Conservation (phyloP, 192 early-diverging fungal species). For the Linnemannia schmuckeri region DNA sequence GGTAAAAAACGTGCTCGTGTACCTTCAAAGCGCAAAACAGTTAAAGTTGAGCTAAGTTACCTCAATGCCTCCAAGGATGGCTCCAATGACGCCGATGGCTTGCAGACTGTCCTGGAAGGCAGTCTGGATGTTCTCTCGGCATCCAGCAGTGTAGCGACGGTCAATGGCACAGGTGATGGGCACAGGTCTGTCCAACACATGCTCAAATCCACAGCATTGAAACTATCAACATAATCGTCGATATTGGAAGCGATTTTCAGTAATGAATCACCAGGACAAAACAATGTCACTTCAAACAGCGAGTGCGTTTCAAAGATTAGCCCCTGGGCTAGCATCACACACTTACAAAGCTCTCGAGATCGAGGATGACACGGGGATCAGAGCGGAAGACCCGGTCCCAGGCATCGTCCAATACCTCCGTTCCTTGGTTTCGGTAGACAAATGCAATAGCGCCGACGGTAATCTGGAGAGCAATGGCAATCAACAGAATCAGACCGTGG, state of each 20-base stretch:
- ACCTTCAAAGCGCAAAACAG: not conserved
- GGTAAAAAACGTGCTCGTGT: not conserved
- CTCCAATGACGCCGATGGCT: constrained; percentile 54
- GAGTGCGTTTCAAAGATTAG: not conserved
- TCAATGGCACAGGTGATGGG: constrained; percentile 46
- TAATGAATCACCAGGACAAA: not conserved
- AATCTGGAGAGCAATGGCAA: constrained; percentile 53
- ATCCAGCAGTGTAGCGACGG: constrained; percentile 33
- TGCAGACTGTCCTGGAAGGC: constrained; percentile 56
- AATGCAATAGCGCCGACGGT: constrained; percentile 50
- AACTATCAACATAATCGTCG: constrained; percentile 25
- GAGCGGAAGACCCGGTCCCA: constrained; percentile 50
- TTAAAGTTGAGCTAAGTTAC: constrained; percentile 4
- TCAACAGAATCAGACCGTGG: constrained; percentile 32
- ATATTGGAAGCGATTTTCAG: not conserved
- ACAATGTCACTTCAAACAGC: not conserved
- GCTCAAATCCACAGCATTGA: constrained; percentile 58
- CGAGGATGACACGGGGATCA: constrained; percentile 50
- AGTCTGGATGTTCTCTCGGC: constrained; percentile 53
- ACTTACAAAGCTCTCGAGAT: constrained; percentile 55
- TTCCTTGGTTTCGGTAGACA: constrained; percentile 47
- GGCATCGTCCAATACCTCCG: constrained; percentile 43
- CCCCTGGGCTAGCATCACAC: not conserved
- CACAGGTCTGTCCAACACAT: constrained; percentile 49
- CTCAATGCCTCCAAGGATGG: constrained; percentile 57